A percentile compares a stretch with the other conserved stretches of the same genome.
These are phyloP conservation scores for Geranium rotundifolium DNA, from an alignment of 345 rosid genomes.

Conservation along the genomic window DNA sequence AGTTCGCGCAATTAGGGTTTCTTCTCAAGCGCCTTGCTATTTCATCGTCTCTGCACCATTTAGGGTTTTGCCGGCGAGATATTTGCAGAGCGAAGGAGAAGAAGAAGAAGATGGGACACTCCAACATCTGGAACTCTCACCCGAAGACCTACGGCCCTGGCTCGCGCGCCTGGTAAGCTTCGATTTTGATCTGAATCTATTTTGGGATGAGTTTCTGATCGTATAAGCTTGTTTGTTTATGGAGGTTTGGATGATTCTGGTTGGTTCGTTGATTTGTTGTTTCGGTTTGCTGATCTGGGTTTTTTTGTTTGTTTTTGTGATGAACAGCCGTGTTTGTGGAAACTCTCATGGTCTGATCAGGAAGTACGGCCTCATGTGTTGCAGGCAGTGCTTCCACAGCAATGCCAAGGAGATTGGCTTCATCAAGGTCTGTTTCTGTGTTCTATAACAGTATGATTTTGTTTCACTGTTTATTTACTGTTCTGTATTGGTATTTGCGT, in stretches of 20 bases:
- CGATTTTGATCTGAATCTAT: not conserved
- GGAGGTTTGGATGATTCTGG: too few species aligned
- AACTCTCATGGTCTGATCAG: conserved; percentile 26
- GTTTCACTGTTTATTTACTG: too few species aligned
- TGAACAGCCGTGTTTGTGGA: conserved; percentile 28
- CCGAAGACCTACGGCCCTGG: conserved; percentile 14
- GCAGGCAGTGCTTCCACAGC: conserved; percentile 33
- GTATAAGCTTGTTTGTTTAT: too few species aligned
- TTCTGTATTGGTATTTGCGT: too few species aligned
- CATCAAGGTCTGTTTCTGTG: conserved; percentile 15
- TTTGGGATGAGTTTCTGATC: too few species aligned
- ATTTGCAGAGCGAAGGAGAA: not conserved
- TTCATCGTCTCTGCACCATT: not conserved
- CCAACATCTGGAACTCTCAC: conserved; percentile 11
- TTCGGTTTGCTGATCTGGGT: not conserved
- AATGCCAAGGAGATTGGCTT: conserved; percentile 31
- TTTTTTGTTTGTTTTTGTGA: not conserved
- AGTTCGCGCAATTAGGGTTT: too few species aligned
- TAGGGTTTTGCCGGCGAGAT: not conserved
- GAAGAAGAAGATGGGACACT: conserved; percentile 8
- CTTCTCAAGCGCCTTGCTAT: too few species aligned
- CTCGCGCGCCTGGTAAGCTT: conserved; percentile 8
- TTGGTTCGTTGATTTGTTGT: not conserved
- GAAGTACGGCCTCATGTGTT: conserved; percentile 28
- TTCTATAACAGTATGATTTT: too few species aligned